phyloP scores from a whole-genome alignment of 2,329 filamentous ascomycete genomes.

The Cordyceps militaris region DNA sequence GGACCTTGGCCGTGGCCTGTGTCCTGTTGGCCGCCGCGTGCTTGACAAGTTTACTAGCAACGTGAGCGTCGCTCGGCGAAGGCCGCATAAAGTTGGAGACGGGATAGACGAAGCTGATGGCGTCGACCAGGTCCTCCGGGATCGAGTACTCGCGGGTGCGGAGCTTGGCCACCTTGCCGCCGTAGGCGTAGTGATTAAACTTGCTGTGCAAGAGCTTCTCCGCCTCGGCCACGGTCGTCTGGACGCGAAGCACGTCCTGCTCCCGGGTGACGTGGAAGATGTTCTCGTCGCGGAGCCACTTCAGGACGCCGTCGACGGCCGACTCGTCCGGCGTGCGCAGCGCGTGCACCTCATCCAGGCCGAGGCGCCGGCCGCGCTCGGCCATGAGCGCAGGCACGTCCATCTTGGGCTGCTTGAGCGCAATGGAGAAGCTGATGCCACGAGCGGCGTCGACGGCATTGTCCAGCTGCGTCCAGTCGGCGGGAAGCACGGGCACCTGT shows the following conservation, averaged over 20 bases:
- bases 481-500: constrained; percentile 6
- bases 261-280: constrained; percentile 21
- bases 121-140: constrained; percentile 22
- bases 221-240: constrained; percentile 24
- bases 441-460: neutral
- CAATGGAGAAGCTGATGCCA: constrained; percentile 3
- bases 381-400: neutral
- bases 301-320: constrained; percentile 20
- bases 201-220: constrained; percentile 24
- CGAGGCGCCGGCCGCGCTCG: neutral
- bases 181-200: constrained; percentile 29
- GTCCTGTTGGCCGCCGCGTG: neutral
- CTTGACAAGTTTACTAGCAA: neutral
- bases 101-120: constrained; percentile 33
- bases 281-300: constrained; percentile 27
- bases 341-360: neutral
- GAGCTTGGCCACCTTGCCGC: constrained; percentile 22
- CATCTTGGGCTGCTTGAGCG: constrained; percentile 6
- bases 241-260: constrained; percentile 27
- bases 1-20: constrained; percentile 17
- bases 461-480: constrained; percentile 6
- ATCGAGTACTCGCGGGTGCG: constrained; percentile 31
- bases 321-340: constrained; percentile 1
- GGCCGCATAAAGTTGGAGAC: constrained; percentile 31
- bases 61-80: constrained; percentile 6